Evolutionary conservation across 2,329 filamentous ascomycete genomes (phyloP).

Genomic region (Neophaeococcomyces mojaviensis): DNA sequence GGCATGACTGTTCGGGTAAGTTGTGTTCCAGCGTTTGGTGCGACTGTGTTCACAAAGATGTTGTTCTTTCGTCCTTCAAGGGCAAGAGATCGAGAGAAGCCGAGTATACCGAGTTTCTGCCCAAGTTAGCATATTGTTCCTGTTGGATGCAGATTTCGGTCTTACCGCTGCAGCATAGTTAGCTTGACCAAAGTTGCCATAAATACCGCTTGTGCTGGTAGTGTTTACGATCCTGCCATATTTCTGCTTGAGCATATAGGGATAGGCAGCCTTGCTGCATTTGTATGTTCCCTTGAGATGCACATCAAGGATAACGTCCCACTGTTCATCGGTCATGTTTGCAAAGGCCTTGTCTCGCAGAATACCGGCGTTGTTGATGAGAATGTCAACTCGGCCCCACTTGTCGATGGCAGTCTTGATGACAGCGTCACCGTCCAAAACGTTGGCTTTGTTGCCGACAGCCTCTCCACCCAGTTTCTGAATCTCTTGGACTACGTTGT

Average conservation of each 20-base stretch:
- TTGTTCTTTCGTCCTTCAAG: slow-evolving; percentile 95
- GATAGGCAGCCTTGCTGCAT: slow-evolving; percentile 94
- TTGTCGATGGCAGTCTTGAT: slow-evolving; percentile 90
- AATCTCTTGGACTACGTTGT: slow-evolving; percentile 86
- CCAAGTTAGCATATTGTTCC: slow-evolving; percentile 9
- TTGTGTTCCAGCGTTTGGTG: slow-evolving; percentile 89
- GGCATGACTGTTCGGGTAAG: slow-evolving; percentile 94
- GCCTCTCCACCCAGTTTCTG: slow-evolving; percentile 82
- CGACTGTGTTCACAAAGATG: slow-evolving; percentile 96
- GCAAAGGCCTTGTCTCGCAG: slow-evolving; percentile 94
- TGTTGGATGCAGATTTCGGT: slow-evolving; percentile 18
- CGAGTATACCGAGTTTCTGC: slow-evolving; percentile 84
- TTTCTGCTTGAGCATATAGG: slow-evolving; percentile 96
- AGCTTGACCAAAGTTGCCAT: slow-evolving; percentile 97
- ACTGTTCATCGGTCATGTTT: slow-evolving; percentile 94
- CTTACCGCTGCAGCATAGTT: slow-evolving; percentile 88
- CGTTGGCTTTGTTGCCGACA: slow-evolving; percentile 84
- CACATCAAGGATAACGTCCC: slow-evolving; percentile 86
- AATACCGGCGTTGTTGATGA: slow-evolving; percentile 98
- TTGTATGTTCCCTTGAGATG: slow-evolving; percentile 94
- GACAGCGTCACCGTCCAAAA: slow-evolving; percentile 83
- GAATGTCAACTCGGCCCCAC: slow-evolving; percentile 86
- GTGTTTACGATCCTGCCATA: slow-evolving; percentile 97
- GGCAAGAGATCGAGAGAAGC: slow-evolving; percentile 86
- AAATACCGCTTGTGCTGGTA: slow-evolving; percentile 92